Conservation (phyloP, 2,329 filamentous ascomycete genomes). For the Aspergillus cejpii region DNA sequence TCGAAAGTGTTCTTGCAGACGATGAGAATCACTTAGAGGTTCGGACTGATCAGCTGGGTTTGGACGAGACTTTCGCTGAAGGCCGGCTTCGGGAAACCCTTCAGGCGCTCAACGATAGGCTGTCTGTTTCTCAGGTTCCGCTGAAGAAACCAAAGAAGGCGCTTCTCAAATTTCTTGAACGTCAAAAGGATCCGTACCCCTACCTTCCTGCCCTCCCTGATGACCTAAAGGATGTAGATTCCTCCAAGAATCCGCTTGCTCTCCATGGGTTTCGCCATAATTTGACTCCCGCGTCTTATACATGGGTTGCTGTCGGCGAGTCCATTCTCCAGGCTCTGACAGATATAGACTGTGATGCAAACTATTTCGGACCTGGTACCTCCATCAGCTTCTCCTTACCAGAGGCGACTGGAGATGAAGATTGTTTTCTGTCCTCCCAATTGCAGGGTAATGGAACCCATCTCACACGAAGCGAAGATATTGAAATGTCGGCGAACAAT, state of each 20-base stretch:
- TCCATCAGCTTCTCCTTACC: constrained; percentile 41
- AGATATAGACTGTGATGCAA: constrained; percentile 34
- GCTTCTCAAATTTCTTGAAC: constrained; percentile 48
- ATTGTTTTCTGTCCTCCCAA: constrained; percentile 12
- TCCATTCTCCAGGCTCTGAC: constrained; percentile 42
- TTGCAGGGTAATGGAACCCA: constrained; percentile 5
- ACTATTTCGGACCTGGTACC: constrained; percentile 30
- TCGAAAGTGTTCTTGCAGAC: constrained; percentile 57
- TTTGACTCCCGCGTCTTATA: constrained; percentile 28
- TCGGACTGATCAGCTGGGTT: constrained; percentile 51
- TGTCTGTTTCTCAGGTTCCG: constrained; percentile 50
- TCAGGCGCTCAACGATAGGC: constrained; percentile 47
- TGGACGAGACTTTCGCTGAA: constrained; percentile 50
- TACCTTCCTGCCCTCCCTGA: constrained; percentile 36
- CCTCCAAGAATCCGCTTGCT: constrained; percentile 31
- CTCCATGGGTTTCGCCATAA: constrained; percentile 36
- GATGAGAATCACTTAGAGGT: constrained; percentile 53
- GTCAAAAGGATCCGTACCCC: constrained; percentile 50
- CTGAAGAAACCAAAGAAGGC: constrained; percentile 47
- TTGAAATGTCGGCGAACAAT: constrained; percentile 13
- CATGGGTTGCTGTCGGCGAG: constrained; percentile 47
- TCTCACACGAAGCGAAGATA: constrained; percentile 11
- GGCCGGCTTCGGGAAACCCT: constrained; percentile 48
- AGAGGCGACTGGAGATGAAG: constrained; percentile 13
- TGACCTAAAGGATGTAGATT: constrained; percentile 25